Conservation (phyloP, 345 rosid species). For the Melaleuca quinquenervia region DNA sequence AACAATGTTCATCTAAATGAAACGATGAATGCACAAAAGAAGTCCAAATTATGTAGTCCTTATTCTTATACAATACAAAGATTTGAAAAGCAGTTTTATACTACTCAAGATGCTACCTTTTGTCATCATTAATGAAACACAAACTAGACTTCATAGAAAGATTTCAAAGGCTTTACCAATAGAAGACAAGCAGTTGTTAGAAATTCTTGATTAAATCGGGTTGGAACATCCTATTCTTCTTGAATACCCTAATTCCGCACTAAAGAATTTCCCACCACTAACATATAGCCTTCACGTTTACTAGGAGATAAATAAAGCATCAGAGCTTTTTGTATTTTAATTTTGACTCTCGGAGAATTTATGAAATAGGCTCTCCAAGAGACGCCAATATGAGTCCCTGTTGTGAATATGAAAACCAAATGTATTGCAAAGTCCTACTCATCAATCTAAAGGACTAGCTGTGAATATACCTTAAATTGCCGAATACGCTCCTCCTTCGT, state of each 20-base stretch:
- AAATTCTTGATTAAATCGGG: neutral
- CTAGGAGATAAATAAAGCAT: neutral
- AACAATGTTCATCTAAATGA: neutral
- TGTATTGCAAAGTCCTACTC: neutral
- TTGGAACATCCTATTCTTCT: neutral
- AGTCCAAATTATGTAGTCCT: neutral
- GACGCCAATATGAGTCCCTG: neutral
- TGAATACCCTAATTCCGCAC: neutral
- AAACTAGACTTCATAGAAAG: no score
- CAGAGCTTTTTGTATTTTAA: neutral
- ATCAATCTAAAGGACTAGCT: neutral
- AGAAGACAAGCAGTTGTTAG: neutral
- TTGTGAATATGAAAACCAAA: neutral
- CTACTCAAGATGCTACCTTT: neutral
- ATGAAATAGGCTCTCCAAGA: neutral
- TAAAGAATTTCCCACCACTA: neutral
- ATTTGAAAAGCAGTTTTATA: neutral
- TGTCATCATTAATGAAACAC: neutral
- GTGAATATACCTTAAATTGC: constrained; percentile 66
- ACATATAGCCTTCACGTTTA: neutral
- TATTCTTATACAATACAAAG: neutral
- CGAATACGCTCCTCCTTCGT: constrained; percentile 67
- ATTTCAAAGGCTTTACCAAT: no score
- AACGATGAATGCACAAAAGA: neutral
- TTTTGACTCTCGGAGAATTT: neutral